phyloP scores from a whole-genome alignment of 108 stramenopile genomes.

The Fistulifera solaris region DNA sequence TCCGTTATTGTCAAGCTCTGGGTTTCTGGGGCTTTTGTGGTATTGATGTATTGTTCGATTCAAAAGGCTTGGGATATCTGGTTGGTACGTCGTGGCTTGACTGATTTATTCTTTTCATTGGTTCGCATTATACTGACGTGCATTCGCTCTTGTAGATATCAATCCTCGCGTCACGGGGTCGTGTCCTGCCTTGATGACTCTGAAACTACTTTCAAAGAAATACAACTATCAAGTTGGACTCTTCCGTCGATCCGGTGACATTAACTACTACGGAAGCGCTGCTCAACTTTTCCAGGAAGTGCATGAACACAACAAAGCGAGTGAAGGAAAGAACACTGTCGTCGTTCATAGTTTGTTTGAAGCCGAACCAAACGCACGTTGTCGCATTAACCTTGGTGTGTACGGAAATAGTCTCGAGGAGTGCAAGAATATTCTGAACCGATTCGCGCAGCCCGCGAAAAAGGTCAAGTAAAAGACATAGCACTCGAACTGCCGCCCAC shows the following conservation, averaged over 20 bases:
- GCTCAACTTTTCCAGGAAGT: constrained; percentile 13
- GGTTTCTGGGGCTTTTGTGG: constrained; percentile 36
- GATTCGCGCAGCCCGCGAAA: constrained; percentile 16
- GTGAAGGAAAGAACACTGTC: constrained; percentile 13
- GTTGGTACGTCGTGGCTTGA: too few species aligned
- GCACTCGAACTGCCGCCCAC: too few species aligned
- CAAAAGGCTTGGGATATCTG: constrained; percentile 18
- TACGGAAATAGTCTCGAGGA: constrained; percentile 20
- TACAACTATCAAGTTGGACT: constrained; percentile 19
- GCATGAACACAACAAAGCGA: constrained; percentile 10
- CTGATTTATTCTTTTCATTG: too few species aligned
- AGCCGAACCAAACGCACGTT: background rate
- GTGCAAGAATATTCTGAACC: constrained; percentile 21
- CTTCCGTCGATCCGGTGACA: constrained; percentile 24
- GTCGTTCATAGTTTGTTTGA: constrained; percentile 18
- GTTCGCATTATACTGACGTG: too few species aligned
- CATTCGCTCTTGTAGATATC: constrained; percentile 14
- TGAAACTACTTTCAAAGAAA: constrained; percentile 7
- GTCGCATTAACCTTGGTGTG: constrained; percentile 23
- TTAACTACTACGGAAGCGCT: constrained; percentile 13
- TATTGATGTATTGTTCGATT: constrained; percentile 29
- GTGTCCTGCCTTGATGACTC: constrained; percentile 27
- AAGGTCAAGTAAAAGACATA: too few species aligned
- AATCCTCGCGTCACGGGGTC: constrained; percentile 35
- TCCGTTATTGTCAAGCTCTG: constrained; percentile 17